Conservation (phyloP, 306 rosid species). For the Vachellia pachyceras region DNA sequence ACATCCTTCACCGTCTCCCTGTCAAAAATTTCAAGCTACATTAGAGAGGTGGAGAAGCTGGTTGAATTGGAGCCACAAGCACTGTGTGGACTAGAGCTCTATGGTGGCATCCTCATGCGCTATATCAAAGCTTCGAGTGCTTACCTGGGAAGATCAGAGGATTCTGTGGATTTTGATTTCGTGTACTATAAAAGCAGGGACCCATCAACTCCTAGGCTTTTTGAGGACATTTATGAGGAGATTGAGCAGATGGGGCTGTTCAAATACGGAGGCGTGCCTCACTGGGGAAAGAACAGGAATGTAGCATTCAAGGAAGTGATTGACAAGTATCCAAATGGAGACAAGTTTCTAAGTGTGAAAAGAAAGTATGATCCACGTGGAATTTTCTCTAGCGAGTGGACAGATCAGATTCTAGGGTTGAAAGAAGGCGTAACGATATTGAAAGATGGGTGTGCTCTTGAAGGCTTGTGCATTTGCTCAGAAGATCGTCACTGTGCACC, state of each 20-base stretch:
- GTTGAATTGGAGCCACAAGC: constrained; percentile 57
- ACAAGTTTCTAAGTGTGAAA: constrained; percentile 57
- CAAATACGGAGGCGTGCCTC: constrained; percentile 78
- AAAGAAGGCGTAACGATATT: constrained; percentile 40
- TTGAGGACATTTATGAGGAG: constrained; percentile 74
- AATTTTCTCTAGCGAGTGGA: constrained; percentile 76
- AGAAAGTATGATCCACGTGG: constrained; percentile 59
- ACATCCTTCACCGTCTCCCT: constrained; percentile 63
- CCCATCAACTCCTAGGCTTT: constrained; percentile 68
- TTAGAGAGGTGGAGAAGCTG: constrained; percentile 69
- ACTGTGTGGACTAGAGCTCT: constrained; percentile 65
- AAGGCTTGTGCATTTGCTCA: constrained; percentile 78
- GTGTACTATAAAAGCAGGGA: constrained; percentile 69
- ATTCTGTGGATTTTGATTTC: constrained; percentile 70
- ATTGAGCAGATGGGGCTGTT: constrained; percentile 73
- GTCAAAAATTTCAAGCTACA: constrained; percentile 46
- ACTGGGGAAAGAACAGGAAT: constrained; percentile 83
- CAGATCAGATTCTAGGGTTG: constrained; percentile 68
- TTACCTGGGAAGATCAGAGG: constrained; percentile 66
- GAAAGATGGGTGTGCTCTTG: constrained; percentile 77
- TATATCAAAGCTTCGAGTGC: constrained; percentile 74
- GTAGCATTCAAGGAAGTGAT: constrained; percentile 64
- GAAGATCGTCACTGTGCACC: constrained; percentile 76
- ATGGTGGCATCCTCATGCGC: constrained; percentile 80
- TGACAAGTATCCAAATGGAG: constrained; percentile 47